A percentile compares a stretch with the other conserved stretches of the same genome.
phyloP scores from a whole-genome alignment of 169 alveolate species.

The Plasmodium blacklocki region DNA sequence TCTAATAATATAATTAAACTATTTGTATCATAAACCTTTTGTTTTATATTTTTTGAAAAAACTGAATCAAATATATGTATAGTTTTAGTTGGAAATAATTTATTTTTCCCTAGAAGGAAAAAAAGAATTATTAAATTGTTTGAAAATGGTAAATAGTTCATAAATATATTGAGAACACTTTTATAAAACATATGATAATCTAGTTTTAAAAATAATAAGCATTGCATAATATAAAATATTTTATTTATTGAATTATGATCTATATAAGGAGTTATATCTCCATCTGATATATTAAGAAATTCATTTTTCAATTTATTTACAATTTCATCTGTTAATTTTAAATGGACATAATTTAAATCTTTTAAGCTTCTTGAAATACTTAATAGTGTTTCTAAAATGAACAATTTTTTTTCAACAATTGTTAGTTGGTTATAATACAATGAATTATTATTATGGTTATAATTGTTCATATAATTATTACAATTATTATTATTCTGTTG shows the following conservation, averaged over 20 bases:
- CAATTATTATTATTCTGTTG: background rate
- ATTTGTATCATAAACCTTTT: constrained; percentile 16
- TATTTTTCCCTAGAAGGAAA: constrained; percentile 39
- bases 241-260: constrained; percentile 4
- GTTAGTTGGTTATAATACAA: background rate
- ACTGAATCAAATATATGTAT: constrained; percentile 42
- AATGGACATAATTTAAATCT: constrained; percentile 37
- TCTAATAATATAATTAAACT: constrained; percentile 22
- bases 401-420: background rate
- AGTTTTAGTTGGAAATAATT: constrained; percentile 56
- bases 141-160: background rate
- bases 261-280: background rate
- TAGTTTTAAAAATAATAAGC: constrained; percentile 35
- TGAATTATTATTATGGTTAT: background rate
- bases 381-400: constrained; percentile 5
- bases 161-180: constrained; percentile 28
- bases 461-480: background rate
- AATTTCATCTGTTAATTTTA: constrained; percentile 35
- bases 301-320: constrained; percentile 12
- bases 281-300: constrained; percentile 2
- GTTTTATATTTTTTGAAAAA: constrained; percentile 15
- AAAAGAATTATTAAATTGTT: constrained; percentile 39
- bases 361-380: constrained; percentile 30
- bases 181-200: constrained; percentile 68
- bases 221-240: constrained; percentile 56